Conservation (phyloP, 23 red algal species). For the Agarophyton chilense region DNA sequence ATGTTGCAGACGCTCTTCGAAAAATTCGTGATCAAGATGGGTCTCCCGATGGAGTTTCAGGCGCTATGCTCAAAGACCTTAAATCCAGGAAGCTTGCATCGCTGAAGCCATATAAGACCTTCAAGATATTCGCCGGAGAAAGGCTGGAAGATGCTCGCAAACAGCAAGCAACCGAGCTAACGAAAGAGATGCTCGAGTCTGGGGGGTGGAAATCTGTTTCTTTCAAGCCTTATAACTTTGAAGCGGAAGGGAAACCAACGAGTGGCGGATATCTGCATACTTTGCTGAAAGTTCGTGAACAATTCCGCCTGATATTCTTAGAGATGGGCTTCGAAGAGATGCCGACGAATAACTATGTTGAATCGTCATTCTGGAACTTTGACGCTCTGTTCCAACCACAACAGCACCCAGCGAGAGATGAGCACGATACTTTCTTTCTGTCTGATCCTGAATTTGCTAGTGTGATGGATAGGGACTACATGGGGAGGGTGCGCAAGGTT, state of each 20-base stretch:
- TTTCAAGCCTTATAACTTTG: conserved; percentile 97
- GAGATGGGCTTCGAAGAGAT: conserved; percentile 99
- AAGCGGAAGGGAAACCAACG: conserved; percentile 77
- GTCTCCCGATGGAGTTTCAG: background rate
- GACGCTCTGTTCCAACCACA: conserved; percentile 99
- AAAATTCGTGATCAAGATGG: conserved; percentile 61
- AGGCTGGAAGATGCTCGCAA: conserved; percentile 68
- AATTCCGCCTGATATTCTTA: conserved; percentile 96
- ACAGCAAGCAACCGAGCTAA: conserved; percentile 84
- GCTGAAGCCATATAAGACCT: conserved; percentile 77
- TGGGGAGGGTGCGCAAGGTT: conserved; percentile 71
- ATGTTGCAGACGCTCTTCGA: conserved; percentile 64
- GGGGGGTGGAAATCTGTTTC: conserved; percentile 72
- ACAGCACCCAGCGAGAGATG: conserved; percentile 98
- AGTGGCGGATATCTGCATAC: conserved; percentile 90
- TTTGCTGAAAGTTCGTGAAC: conserved; percentile 95
- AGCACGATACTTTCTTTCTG: conserved; percentile 98
- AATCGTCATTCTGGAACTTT: conserved; percentile 99
- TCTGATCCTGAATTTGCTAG: conserved; percentile 75
- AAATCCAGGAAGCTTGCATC: conserved; percentile 75
- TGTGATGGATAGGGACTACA: conserved; percentile 74
- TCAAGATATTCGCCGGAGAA: conserved; percentile 46
- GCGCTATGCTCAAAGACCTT: conserved; percentile 64
- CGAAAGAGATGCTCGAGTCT: conserved; percentile 78
- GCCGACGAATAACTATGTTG: conserved; percentile 92